A percentile compares a stretch with the other conserved stretches of the same genome.
phyloP scores from a whole-genome alignment of 441 rosid species.

The Pelargonium cotyledonis region DNA sequence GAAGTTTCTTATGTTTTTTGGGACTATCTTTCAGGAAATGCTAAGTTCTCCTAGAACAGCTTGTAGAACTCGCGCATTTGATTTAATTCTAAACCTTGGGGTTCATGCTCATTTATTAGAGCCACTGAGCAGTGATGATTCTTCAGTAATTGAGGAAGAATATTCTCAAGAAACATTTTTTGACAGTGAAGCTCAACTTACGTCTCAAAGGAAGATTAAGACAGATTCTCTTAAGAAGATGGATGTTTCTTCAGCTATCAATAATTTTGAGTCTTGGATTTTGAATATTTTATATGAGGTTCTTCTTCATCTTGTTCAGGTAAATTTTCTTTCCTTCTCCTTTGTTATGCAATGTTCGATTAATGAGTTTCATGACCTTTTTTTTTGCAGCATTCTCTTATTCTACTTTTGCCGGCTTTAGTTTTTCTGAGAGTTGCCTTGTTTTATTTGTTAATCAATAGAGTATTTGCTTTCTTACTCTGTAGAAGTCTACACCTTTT shows the following conservation, averaged over 20 bases:
- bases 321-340: slow-evolving; percentile 20
- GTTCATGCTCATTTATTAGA: slow-evolving; percentile 93
- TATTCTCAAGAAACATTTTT: slow-evolving; percentile 62
- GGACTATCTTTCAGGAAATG: slow-evolving; percentile 67
- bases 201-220: slow-evolving; percentile 42
- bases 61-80: slow-evolving; percentile 89
- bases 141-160: slow-evolving; percentile 79
- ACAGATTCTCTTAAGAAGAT: slow-evolving; percentile 44
- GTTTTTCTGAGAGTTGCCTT: not conserved
- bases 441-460: not conserved
- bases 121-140: slow-evolving; percentile 62
- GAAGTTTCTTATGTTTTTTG: slow-evolving; percentile 22
- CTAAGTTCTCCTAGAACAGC: slow-evolving; percentile 70
- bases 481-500: not conserved
- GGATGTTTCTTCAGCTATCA: slow-evolving; percentile 58
- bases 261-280: slow-evolving; percentile 87
- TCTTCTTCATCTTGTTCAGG: slow-evolving; percentile 97
- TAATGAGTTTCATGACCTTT: not conserved
- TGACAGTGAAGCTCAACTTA: slow-evolving; percentile 51
- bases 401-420: not conserved
- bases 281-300: slow-evolving; percentile 78
- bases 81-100: slow-evolving; percentile 90
- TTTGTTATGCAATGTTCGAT: not conserved
- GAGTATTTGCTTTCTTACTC: not conserved
- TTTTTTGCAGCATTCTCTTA: not conserved